These are phyloP conservation scores for Theileria equi DNA, from an alignment of 169 alveolate genomes.

Conservation along the genomic window DNA sequence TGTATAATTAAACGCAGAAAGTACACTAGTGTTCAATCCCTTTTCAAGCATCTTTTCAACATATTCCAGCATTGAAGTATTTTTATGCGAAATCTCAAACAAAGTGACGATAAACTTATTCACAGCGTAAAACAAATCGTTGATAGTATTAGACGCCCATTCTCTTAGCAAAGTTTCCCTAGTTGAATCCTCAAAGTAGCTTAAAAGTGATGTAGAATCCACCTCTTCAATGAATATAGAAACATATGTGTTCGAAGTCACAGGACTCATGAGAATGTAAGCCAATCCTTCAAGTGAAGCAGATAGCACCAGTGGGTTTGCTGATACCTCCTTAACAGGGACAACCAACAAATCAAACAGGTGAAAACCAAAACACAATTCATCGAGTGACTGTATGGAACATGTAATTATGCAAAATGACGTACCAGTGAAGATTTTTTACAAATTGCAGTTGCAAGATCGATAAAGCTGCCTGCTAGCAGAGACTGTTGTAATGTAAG, in stretches of 20 bases:
- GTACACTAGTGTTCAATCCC: constrained; percentile 19
- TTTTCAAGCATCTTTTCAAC: constrained; percentile 36
- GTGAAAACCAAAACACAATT: constrained; percentile 51
- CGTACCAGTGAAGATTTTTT: not conserved
- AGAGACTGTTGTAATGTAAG: constrained; percentile 21
- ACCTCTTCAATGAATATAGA: constrained; percentile 38
- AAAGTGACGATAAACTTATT: not conserved
- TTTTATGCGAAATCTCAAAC: not conserved
- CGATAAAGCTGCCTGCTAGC: constrained; percentile 5
- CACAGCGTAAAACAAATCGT: not conserved
- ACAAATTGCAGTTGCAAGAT: not conserved
- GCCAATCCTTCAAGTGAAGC: constrained; percentile 27
- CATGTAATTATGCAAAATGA: not conserved
- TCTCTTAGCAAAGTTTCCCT: not conserved
- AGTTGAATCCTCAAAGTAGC: constrained; percentile 2
- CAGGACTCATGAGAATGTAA: constrained; percentile 9
- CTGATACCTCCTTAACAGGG: constrained; percentile 48
- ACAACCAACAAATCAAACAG: constrained; percentile 48
- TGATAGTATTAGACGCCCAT: not conserved
- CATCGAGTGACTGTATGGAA: constrained; percentile 25
- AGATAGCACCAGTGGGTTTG: constrained; percentile 38
- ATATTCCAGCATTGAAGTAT: constrained; percentile 1
- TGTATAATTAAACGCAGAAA: constrained; percentile 7
- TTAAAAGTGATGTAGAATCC: constrained; percentile 3
- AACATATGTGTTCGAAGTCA: constrained; percentile 8